Conservation (phyloP, 2,329 filamentous ascomycete genomes). For the Uncinocarpus reesii region DNA sequence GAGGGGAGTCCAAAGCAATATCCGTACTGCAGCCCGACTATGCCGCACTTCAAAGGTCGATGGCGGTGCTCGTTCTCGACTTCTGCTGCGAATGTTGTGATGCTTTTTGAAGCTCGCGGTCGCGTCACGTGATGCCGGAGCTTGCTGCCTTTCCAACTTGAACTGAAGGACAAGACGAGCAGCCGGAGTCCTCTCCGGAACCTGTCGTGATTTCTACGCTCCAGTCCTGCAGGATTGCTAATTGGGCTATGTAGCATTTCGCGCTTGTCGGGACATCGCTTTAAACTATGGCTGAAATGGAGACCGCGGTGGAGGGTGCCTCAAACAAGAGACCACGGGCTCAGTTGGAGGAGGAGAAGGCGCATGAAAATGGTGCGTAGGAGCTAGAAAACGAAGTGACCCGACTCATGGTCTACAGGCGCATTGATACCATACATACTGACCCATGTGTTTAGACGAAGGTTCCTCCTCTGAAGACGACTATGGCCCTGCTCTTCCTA, state of each 20-base stretch:
- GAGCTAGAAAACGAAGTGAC: no score
- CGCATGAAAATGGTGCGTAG: slow-evolving; percentile 14
- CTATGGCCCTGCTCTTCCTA: slow-evolving; percentile 83
- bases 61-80: no score
- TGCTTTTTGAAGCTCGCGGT: neutral
- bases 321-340: slow-evolving; percentile 49
- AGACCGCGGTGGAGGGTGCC: slow-evolving; percentile 19
- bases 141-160: neutral
- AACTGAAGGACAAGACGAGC: no score
- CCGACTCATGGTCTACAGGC: no score
- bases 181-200: no score
- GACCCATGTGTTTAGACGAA: slow-evolving; percentile 19
- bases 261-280: neutral
- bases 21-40: no score
- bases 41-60: neutral
- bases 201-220: no score
- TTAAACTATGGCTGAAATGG: slow-evolving; percentile 25
- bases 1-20: neutral
- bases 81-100: neutral
- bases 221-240: no score
- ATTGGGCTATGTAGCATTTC: neutral
- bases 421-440: neutral
- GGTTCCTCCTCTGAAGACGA: slow-evolving; percentile 77
- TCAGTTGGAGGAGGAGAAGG: slow-evolving; percentile 43
- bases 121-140: neutral